Percentiles rank a stretch among this genome's conserved stretches.
Evolutionary conservation across 495 filamentous ascomycete genomes (phyloP).

Genomic region (Xylaria telfairii): DNA sequence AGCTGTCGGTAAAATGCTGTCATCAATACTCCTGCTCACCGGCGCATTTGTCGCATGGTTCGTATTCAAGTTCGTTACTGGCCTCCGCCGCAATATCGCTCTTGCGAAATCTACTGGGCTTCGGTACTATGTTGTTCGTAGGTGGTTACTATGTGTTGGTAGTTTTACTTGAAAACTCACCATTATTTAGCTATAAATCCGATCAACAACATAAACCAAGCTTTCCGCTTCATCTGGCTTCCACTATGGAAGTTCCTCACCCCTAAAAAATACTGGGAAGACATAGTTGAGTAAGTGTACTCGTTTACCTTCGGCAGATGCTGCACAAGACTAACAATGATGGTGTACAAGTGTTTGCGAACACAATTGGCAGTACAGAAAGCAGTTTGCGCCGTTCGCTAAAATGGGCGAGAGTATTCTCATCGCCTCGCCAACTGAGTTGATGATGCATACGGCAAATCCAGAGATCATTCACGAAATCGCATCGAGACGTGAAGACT

Average conservation of each 20-base stretch:
- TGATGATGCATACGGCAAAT: slow-evolving; percentile 58
- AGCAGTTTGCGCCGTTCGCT: slow-evolving; percentile 45
- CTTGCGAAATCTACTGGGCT: slow-evolving; percentile 52
- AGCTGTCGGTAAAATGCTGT: slow-evolving; percentile 16
- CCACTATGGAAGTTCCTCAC: slow-evolving; percentile 24
- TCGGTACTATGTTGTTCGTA: slow-evolving; percentile 54
- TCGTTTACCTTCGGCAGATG: not conserved
- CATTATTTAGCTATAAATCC: slow-evolving; percentile 22
- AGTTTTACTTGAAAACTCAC: slow-evolving; percentile 3
- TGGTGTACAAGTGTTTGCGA: slow-evolving; percentile 23
- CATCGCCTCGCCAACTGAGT: slow-evolving; percentile 54
- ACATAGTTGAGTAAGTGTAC: slow-evolving; percentile 17
- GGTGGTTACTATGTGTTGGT: slow-evolving; percentile 30
- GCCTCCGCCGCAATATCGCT: slow-evolving; percentile 47
- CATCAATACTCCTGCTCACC: slow-evolving; percentile 17
- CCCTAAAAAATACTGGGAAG: slow-evolving; percentile 23
- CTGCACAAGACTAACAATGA: not conserved
- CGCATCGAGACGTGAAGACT: slow-evolving; percentile 64
- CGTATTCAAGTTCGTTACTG: slow-evolving; percentile 29
- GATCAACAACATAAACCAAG: slow-evolving; percentile 38
- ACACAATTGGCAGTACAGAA: slow-evolving; percentile 45
- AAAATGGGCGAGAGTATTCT: slow-evolving; percentile 57
- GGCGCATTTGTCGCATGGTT: slow-evolving; percentile 25
- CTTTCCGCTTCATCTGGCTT: slow-evolving; percentile 14
- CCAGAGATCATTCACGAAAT: slow-evolving; percentile 67